Base-by-base conservation (phyloP, 106 monocot genomes). In the Acanthochlamys bracteata region DNA sequence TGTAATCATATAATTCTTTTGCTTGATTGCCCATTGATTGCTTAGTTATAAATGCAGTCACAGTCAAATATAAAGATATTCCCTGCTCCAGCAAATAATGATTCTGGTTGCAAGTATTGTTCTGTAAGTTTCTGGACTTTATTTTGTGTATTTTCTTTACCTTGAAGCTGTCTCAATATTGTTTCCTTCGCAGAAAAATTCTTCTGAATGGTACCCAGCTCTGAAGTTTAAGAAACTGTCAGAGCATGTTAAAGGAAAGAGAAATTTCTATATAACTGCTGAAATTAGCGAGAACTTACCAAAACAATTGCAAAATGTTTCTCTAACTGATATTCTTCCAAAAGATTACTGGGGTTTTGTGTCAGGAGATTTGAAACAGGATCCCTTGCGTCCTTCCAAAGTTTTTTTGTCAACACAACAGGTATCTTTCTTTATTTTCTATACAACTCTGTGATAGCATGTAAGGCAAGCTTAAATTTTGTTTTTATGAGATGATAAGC, bases 261-360 rank as follows among this genome's bases (percentile, higher is more conserved):
- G 63, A 60, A 65, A 64, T 42, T 46, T 76, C 47, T 72, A 69
- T 67, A 73, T 90, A 65, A 21, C 74, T 24, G 82, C 82, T 24
- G 90, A 90, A 69, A 57, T 79, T 19, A 77, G 49, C 61, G 77
- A 77, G 66, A 85, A 72, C 41, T 20, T 80, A 4, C 77, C 85
- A 27, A 82, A 70, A 62, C 79, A 71, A 24, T 75, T 72, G 47
- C 68, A 67, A 20, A 69, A 63, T 55, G 72, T 57, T 70, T 47
- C 43, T 69, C 25, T 67, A 7, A 67, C 67, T 66, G 82, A 82
- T 42, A 67, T 65, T 24, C 62, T 89, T 19, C 78, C 89, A 2
- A 69, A 70, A 58, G 89, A 89, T 64, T 89, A 66, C 45, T 89
- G 89, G 89, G 73, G 80, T 53, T 82, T 89, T 65, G 49, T 89